phyloP scores from a whole-genome alignment of 2,329 filamentous ascomycete species.

The Pseudogymnoascus sp. region DNA sequence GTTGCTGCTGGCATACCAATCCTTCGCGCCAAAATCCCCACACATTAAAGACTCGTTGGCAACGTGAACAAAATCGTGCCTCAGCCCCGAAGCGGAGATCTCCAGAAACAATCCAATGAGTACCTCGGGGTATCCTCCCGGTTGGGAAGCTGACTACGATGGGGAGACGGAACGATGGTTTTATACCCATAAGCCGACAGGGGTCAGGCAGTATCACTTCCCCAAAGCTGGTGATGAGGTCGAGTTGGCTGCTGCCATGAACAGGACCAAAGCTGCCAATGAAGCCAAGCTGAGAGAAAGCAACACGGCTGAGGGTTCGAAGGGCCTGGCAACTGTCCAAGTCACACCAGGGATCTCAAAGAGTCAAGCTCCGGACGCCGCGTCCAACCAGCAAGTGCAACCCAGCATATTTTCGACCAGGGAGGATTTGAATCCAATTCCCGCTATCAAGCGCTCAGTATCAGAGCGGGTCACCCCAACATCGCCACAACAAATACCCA shows the following conservation, averaged over 20 bases:
- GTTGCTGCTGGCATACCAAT: background rate
- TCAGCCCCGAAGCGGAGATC: background rate
- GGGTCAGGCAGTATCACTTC: slow-evolving; percentile 14
- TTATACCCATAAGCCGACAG: slow-evolving; percentile 14
- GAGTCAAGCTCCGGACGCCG: background rate
- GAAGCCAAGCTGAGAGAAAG: background rate
- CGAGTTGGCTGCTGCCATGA: background rate
- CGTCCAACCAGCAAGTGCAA: background rate
- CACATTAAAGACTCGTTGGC: background rate
- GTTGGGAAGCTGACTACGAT: slow-evolving; percentile 16
- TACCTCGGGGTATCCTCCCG: slow-evolving; percentile 10
- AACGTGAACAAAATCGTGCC: background rate
- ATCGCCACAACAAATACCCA: slow-evolving; percentile 3
- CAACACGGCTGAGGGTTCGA: background rate
- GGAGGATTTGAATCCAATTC: background rate
- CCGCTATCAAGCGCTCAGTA: background rate
- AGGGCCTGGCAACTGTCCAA: background rate
- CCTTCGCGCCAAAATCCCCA: background rate
- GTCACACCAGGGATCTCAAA: background rate
- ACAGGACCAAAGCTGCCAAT: background rate
- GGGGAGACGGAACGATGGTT: slow-evolving; percentile 13
- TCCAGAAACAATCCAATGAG: background rate
- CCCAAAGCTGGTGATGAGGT: slow-evolving; percentile 15
- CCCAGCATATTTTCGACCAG: background rate
- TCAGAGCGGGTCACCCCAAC: background rate